phyloP scores from a whole-genome alignment of 345 rosid genomes.

The Triadica sebifera region DNA sequence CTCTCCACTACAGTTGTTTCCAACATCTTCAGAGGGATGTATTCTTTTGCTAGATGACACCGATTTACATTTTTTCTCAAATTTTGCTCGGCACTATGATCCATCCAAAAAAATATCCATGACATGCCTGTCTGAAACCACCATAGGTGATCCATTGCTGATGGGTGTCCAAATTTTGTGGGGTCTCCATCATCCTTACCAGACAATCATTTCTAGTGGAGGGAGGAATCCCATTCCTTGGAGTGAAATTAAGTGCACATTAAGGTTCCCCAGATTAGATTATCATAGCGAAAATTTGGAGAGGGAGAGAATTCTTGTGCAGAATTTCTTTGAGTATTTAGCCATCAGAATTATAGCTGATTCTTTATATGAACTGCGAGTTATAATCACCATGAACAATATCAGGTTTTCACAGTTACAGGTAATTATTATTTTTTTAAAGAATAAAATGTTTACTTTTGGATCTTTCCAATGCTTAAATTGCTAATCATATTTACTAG shows the following conservation, averaged over 20 bases:
- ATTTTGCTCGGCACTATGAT: slow-evolving; percentile 48
- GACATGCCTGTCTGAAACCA: slow-evolving; percentile 47
- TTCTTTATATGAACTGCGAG: slow-evolving; percentile 42
- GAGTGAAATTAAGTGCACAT: slow-evolving; percentile 56
- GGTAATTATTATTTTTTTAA: slow-evolving; percentile 40
- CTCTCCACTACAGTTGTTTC: slow-evolving; percentile 49
- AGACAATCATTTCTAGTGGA: slow-evolving; percentile 53
- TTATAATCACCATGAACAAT: slow-evolving; percentile 75
- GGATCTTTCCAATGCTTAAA: background rate
- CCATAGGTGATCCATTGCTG: slow-evolving; percentile 38
- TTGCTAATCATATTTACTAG: background rate
- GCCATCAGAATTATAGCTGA: slow-evolving; percentile 68
- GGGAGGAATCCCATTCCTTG: slow-evolving; percentile 57
- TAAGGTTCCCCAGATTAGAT: slow-evolving; percentile 70
- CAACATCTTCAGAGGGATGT: slow-evolving; percentile 45
- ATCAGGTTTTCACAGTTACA: slow-evolving; percentile 64
- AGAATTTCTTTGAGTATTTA: slow-evolving; percentile 67
- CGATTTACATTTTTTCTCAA: slow-evolving; percentile 57
- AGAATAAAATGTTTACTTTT: background rate
- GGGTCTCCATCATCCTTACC: slow-evolving; percentile 66
- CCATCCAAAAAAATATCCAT: slow-evolving; percentile 58
- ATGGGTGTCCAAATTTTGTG: slow-evolving; percentile 51
- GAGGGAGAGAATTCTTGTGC: slow-evolving; percentile 45
- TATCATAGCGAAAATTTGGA: slow-evolving; percentile 45
- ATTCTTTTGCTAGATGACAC: slow-evolving; percentile 72